Base-by-base conservation (phyloP, 306 rosid species). In the Malus sylvestris region DNA sequence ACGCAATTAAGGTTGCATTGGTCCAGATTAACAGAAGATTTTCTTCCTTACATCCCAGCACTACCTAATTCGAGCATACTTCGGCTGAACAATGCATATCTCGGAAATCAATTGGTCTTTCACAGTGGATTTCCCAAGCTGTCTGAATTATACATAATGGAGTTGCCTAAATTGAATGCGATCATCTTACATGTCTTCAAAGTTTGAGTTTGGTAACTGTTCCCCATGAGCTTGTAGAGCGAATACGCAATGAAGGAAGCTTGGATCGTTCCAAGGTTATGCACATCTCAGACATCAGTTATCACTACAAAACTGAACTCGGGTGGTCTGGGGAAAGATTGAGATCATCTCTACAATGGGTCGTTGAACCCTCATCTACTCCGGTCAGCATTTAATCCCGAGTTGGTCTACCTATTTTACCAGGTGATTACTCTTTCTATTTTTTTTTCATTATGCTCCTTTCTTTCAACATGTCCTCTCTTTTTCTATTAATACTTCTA, bases 151-250 rank as follows among this genome's bases (percentile, higher is more conserved):
- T 62, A 4, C 3, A 6, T 13, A 29, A 62, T 53, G 38, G 38
- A 5, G 38, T 38, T 44, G 22, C 27, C 67, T 1, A 8, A 12
- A 14, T 44, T 77, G 70, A 20, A 42, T 18, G 49, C 20, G 62
- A 77, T 77, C 58, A 68, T 29, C 75, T 70, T 23, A 49, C 70
- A 53, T 22, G 71, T 45, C 60, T 77, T 25, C 42, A 44, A n/a
- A 10, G 29, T 4, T 11, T 70, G 44, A 19, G 2, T 27, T 30
- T 77, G 10, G 5, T 10, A 33, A 4, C 14, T 57, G 81, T 77
- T 77, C 40, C 76, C 35, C 15, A 8, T 2, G 62, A 44, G 18
- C 62, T 77, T 3, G 22, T 70, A 4, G 33, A 77, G 15, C 16
- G 35, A 18, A 69, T 70, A 25, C 18, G 13, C 0, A 15, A 59